Base-by-base conservation (phyloP, 2,329 filamentous ascomycete genomes). In the Colletotrichum filicis region DNA sequence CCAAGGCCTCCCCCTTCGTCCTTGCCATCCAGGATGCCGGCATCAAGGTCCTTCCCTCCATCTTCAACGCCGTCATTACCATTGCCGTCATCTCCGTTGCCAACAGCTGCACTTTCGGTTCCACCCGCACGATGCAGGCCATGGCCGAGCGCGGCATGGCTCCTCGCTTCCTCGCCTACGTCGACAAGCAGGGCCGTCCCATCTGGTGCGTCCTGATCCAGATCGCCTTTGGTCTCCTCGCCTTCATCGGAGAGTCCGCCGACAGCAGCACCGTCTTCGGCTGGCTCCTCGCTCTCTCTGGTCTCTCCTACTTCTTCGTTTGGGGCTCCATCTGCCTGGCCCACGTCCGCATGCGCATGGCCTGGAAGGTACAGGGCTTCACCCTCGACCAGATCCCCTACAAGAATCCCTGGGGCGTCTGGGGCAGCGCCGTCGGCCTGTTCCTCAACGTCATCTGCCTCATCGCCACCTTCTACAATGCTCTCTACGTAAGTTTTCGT, bases 271-370 rank as follows among this genome's bases (percentile, higher is more conserved):
- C 82, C 1, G 86, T 90, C 74, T 93, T 93, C 83, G 85, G 84
- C 77, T 93, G 91, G 91, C 86, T 93, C 66, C 85, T 94, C 49
- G 89, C 93, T 0, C 88, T 95, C 24, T 94, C 92, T 0, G 93
- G 92, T 64, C 89, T 95, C 11, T 90, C 91, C 2, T 92, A 90
- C 74, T 90, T 95, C 80, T 94, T 95, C 82, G 92, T 93, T 30
- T 95, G 93, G 93, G 91, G 90, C 46, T 92, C 87, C 71, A 91
- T 92, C 79, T 92, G 90, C 80, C 81, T 90, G 3, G 86, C 90
- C 0, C 90, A 92, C 79, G 92, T 92, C 78, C 89, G 90, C 58
- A 92, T 93, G 87, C 88, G 91, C 71, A 80, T 86, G 57, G 90
- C 85, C 16, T 92, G 91, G 91, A 85, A 86, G 74, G 80, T 84